Percentiles rank a stretch among this genome's conserved stretches.
Evolutionary conservation across 73 alveolate species (phyloP).

Genomic region (Tetrahymena elliotti): DNA sequence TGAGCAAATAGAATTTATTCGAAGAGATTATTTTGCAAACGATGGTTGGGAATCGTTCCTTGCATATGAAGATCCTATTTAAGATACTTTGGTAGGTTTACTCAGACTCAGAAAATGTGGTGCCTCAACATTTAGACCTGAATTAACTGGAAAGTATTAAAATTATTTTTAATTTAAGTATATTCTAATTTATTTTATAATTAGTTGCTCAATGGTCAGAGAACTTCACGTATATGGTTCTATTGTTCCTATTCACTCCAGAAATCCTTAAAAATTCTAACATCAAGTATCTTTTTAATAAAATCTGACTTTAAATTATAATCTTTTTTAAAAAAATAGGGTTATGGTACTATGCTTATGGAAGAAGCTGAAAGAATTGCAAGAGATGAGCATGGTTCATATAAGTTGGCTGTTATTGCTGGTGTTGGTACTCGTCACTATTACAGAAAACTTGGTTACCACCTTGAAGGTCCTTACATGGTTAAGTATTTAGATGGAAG

Average conservation of each 20-base stretch:
- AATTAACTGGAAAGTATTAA: constrained; percentile 45
- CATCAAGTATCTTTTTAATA: constrained; percentile 51
- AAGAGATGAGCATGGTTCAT: constrained; percentile 88
- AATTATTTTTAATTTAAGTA: background rate
- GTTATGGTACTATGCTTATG: constrained; percentile 95
- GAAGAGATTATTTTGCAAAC: constrained; percentile 95
- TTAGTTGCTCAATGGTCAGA: constrained; percentile 84
- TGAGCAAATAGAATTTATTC: constrained; percentile 88
- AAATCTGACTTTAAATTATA: background rate
- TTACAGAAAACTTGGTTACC: constrained; percentile 90
- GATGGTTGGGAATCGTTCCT: constrained; percentile 98
- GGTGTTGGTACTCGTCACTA: constrained; percentile 96
- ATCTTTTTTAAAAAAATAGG: background rate
- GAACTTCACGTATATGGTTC: constrained; percentile 97
- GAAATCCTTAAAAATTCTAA: constrained; percentile 95
- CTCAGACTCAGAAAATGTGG: constrained; percentile 91
- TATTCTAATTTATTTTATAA: background rate
- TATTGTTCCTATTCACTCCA: constrained; percentile 93
- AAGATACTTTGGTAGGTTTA: constrained; percentile 91
- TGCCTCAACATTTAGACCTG: constrained; percentile 75
- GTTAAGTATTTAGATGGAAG: constrained; percentile 63
- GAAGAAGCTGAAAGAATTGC: constrained; percentile 98
- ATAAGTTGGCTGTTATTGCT: constrained; percentile 89
- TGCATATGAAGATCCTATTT: constrained; percentile 94
- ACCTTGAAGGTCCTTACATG: constrained; percentile 92